Evolutionary conservation across 257 asterid genomes (phyloP), one percentile per base, ranked within the genome.

Genomic region (Misopates orontium): DNA sequence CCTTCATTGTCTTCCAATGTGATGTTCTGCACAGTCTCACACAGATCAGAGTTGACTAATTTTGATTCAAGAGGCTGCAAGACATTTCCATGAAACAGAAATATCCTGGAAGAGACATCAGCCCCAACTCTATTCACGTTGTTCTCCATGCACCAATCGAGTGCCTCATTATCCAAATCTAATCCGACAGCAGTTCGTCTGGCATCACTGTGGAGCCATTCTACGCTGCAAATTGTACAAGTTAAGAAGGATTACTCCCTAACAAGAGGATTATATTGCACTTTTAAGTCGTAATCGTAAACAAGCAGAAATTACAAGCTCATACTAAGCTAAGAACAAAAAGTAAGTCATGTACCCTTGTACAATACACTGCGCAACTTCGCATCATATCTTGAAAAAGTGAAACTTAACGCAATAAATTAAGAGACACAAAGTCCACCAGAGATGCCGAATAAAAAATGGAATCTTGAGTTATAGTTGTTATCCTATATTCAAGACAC

Each of bases 151-250:
- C 99, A 90, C 99, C 99, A 94, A 69, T 78, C 65, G 41, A 94
- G 93, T 31, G 99, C 96, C 62, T 90, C 99, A 10, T 71, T 57
- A 22, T 94, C 99, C 78, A 94, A 86, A 78, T 94, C 97, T 81
- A 94, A 70, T 77, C 96, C 99, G 25, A 94, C 80, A 19, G 99
- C 96, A 67, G 96, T 88, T 80, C 97, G 80, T 72, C 97, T 85
- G 50, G 96, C 85, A 73, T 94, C 97, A 62, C 80, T 63, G 8
- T 80, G 91, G 63, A 94, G 87, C 99, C 99, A 94, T 51, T 90
- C 96, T 6, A 85, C 83, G 64, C 97, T 93, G 93, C 54, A 58
- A 77, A 71, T 71, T 73, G 47, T 62, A 77, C 21, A 57, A 60
- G 66, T 36, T 25, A 19, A 58, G 68, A 23, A 72, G 62, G 49